Base-by-base conservation (phyloP, 1,139 yeast genomes). In the Diutina mesorugosa region DNA sequence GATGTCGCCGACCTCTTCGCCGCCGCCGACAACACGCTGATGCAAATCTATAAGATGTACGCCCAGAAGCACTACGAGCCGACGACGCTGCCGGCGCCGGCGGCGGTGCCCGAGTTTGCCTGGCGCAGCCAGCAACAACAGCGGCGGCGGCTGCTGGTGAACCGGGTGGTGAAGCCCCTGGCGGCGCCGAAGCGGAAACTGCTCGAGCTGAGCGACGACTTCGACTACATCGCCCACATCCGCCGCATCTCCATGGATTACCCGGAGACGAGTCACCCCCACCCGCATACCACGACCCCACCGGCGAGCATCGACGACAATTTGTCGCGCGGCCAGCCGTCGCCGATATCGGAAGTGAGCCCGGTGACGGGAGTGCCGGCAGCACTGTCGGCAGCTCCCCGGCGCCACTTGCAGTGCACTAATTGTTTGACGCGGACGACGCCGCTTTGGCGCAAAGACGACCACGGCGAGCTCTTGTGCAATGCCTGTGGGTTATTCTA, bases 221-320 rank as follows among this genome's bases (percentile, higher is more conserved):
- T 76, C 61, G 80, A 76, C 64, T 76, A 76, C 60, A 79, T 76
- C 41, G 78, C 78, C 28, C 80, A 76, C 60, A 75, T 76, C 45
- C 65, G 78, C 57, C 66, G 73, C 57, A 74, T 76, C 54, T 70
- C 76, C 59, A 77, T 74, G 62, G 77, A 71, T 14, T 50, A 50
- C 45, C 53, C 53, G 7, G 53, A 50, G 9, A 38, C 32, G 45
- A 32, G 41, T 16, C 41, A 35, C n/a, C 41, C 14, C n/a, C n/a
- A 35, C 38, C 38, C 9, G 3, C 38, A 32, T 32, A 32, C 38
- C 3, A 32, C 41, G 6, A 35, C 41, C 5, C 41, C 41, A 1
- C 41, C 41, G n/a, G 14, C 41, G n/a, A 35, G 41, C 41, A 12
- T 35, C n/a, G 41, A 35, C n/a, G 41, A 35, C 14, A 35, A 12